Percentiles rank a stretch among this genome's conserved stretches.
phyloP scores from a whole-genome alignment of 345 rosid species.

The Boechera retrofracta region DNA sequence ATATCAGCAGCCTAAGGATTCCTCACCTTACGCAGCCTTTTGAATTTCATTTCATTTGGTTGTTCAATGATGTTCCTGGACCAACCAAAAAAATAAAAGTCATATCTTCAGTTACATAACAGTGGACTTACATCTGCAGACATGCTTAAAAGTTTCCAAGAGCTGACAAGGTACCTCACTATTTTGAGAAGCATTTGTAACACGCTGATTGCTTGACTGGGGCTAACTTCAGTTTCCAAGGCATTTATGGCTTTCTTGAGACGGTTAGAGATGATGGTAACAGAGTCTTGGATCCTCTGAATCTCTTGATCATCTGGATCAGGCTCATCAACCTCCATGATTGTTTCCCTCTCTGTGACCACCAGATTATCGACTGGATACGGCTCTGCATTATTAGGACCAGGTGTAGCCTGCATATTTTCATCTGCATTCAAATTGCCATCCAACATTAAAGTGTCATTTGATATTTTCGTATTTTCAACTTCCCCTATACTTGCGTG shows the following conservation, averaged over 20 bases:
- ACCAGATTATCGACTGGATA: constrained; percentile 48
- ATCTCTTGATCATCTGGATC: constrained; percentile 82
- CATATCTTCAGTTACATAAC: background rate
- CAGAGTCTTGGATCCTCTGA: constrained; percentile 79
- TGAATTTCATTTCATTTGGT: constrained; percentile 75
- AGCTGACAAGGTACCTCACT: constrained; percentile 53
- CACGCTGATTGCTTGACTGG: constrained; percentile 53
- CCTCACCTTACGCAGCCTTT: constrained; percentile 78
- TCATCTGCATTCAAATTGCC: constrained; percentile 14
- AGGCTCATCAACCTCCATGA: constrained; percentile 65
- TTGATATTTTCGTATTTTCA: constrained; percentile 19
- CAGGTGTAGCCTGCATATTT: constrained; percentile 31
- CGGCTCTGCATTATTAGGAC: constrained; percentile 49
- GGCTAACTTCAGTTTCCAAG: constrained; percentile 60
- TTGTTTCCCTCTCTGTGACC: constrained; percentile 41
- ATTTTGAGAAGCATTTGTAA: constrained; percentile 74
- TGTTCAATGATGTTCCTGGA: constrained; percentile 82
- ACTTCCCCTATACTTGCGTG: constrained; percentile 13
- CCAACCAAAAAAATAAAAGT: constrained; percentile 24
- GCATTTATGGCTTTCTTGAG: constrained; percentile 67
- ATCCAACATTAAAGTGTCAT: background rate
- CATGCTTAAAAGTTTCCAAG: constrained; percentile 24
- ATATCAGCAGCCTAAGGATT: background rate
- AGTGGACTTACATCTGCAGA: background rate
- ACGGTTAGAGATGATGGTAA: constrained; percentile 59